Percentiles rank a stretch among this genome's conserved stretches.
phyloP scores from a whole-genome alignment of 2,329 filamentous ascomycete species.

The Thermoascus crustaceus region DNA sequence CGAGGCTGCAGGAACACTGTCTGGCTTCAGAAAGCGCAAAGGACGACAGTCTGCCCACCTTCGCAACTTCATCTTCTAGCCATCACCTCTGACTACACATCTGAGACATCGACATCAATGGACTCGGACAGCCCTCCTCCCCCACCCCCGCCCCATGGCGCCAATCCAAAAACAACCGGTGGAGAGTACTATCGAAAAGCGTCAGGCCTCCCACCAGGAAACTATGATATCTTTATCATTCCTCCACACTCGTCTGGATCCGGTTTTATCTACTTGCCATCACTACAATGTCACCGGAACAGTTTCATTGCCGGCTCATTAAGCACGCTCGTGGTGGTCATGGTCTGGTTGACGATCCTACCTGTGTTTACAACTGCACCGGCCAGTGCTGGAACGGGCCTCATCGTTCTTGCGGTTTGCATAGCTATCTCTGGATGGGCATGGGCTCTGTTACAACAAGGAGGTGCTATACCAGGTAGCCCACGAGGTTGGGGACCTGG shows the following conservation, averaged over 20 bases:
- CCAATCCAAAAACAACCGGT: constrained; percentile 60
- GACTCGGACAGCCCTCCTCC: constrained; percentile 46
- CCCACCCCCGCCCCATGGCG: constrained; percentile 79
- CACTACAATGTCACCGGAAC: constrained; percentile 74
- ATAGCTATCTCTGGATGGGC: constrained; percentile 75
- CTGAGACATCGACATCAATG: constrained; percentile 18
- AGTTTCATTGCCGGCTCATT: constrained; percentile 85
- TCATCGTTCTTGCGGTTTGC: constrained; percentile 61
- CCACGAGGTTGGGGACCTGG: constrained; percentile 5
- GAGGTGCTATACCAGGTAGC: constrained; percentile 33
- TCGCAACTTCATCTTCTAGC: too few relatives aligned
- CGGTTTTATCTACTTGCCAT: constrained; percentile 91
- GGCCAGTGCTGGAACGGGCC: constrained; percentile 63
- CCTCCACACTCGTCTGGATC: constrained; percentile 82
- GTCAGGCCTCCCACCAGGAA: constrained; percentile 68
- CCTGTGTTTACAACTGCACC: constrained; percentile 65
- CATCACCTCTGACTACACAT: too few relatives aligned
- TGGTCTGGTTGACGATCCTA: constrained; percentile 65
- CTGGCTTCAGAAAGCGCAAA: neutral
- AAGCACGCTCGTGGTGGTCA: constrained; percentile 63
- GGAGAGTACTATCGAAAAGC: constrained; percentile 37
- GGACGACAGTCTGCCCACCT: constrained; percentile 6
- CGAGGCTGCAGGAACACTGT: constrained; percentile 4
- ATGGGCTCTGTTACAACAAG: constrained; percentile 55
- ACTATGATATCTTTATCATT: constrained; percentile 96